A percentile compares a stretch with the other conserved stretches of the same genome.
These are phyloP conservation scores for Leccinum subgranulosum DNA, from an alignment of 768 basidiomycete species.

Conservation along the genomic window DNA sequence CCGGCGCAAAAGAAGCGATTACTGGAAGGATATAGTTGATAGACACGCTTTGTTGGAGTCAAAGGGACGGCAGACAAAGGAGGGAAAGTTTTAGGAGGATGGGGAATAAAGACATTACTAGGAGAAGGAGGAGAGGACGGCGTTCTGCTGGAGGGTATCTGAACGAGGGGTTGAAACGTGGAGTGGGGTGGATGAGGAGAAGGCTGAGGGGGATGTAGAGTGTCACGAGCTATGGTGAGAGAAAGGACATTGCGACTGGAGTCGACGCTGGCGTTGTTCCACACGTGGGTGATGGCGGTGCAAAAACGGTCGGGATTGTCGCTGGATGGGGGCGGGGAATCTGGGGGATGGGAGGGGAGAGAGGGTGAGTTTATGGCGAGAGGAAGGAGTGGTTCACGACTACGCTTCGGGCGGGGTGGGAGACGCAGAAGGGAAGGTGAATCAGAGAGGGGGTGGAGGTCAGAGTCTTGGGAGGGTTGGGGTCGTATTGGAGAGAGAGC, in stretches of 20 bases:
- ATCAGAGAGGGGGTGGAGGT: slow-evolving; percentile 27
- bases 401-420: slow-evolving; percentile 51
- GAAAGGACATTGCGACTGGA: slow-evolving; percentile 37
- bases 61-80: slow-evolving; percentile 35
- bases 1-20: slow-evolving; percentile 78
- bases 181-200: slow-evolving; percentile 12
- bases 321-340: not conserved
- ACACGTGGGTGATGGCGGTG: slow-evolving; percentile 55
- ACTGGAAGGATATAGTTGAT: slow-evolving; percentile 64
- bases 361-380: slow-evolving; percentile 19
- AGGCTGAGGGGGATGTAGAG: not conserved
- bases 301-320: slow-evolving; percentile 5
- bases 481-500: slow-evolving; percentile 40
- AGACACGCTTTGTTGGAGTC: slow-evolving; percentile 44
- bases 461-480: slow-evolving; percentile 41
- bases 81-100: slow-evolving; percentile 30
- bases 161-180: slow-evolving; percentile 23
- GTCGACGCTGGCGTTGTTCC: slow-evolving; percentile 51
- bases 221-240: slow-evolving; percentile 1
- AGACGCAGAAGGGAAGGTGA: slow-evolving; percentile 27
- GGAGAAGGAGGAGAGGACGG: slow-evolving; percentile 27
- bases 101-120: slow-evolving; percentile 26
- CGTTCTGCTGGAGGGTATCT: slow-evolving; percentile 22
- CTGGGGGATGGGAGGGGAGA: not conserved
- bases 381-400: slow-evolving; percentile 73